These are phyloP conservation scores for Chaetomium globosum DNA, from an alignment of 2,329 filamentous ascomycete genomes.

Conservation along the genomic window DNA sequence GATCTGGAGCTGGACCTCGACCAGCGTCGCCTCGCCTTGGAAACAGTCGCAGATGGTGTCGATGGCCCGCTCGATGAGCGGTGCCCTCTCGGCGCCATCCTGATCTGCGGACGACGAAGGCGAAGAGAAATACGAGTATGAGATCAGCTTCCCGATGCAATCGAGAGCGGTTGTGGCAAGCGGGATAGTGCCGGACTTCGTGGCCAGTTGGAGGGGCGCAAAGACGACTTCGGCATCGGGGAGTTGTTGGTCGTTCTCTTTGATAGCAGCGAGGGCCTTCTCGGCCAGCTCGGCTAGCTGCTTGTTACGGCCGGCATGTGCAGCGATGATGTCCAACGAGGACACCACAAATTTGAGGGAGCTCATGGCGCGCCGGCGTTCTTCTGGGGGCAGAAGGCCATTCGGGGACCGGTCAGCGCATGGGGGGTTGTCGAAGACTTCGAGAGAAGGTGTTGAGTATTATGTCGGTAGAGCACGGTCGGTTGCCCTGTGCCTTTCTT, in stretches of 20 bases:
- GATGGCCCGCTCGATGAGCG: constrained; percentile 94
- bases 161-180: constrained; percentile 90
- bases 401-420: constrained; percentile 43
- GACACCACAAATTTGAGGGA: constrained; percentile 95
- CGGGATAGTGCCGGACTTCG: constrained; percentile 80
- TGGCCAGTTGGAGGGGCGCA: constrained; percentile 84
- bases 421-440: constrained; percentile 22
- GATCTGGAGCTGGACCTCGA: constrained; percentile 94
- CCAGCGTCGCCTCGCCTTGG: constrained; percentile 89
- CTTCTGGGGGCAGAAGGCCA: constrained; percentile 46
- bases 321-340: constrained; percentile 86
- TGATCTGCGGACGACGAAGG: constrained; percentile 54
- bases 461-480: neutral
- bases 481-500: neutral
- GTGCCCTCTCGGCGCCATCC: constrained; percentile 56
- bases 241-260: constrained; percentile 75
- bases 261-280: constrained; percentile 81
- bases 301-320: constrained; percentile 84
- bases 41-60: constrained; percentile 99
- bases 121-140: constrained; percentile 95
- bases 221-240: constrained; percentile 93
- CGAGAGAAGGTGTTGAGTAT: neutral
- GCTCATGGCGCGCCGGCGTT: constrained; percentile 68
- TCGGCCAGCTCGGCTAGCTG: constrained; percentile 80
- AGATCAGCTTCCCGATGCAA: constrained; percentile 98